Percentiles rank a stretch among this genome's conserved stretches.
Evolutionary conservation across 495 filamentous ascomycete species (phyloP).

Genomic region (Hypomontagnella submonticulosa): DNA sequence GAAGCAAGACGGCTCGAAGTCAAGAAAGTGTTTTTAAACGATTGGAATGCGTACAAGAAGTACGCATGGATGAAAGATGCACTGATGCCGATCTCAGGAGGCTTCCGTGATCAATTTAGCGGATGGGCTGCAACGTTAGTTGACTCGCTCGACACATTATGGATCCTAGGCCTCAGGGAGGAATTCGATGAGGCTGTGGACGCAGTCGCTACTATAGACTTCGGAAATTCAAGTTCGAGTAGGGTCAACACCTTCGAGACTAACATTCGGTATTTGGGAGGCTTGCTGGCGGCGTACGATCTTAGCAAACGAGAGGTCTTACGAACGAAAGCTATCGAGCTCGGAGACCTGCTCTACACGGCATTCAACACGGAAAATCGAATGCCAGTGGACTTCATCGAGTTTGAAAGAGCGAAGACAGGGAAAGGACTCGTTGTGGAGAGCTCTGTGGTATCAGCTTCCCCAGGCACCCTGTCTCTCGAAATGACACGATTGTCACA

Average conservation of each 20-base stretch:
- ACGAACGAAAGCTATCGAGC: constrained; percentile 81
- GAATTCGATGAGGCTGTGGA: constrained; percentile 87
- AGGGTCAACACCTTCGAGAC: constrained; percentile 83
- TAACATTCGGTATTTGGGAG: constrained; percentile 84
- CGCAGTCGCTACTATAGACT: constrained; percentile 81
- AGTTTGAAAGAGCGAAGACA: constrained; percentile 61
- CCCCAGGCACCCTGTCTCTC: constrained; percentile 70
- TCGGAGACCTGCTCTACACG: constrained; percentile 84
- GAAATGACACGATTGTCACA: constrained; percentile 91
- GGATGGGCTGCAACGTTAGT: constrained; percentile 79
- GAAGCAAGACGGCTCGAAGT: constrained; percentile 70
- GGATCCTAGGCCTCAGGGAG: constrained; percentile 87
- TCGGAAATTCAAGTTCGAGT: constrained; percentile 67
- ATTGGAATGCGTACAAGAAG: constrained; percentile 80
- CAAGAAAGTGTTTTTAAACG: constrained; percentile 71
- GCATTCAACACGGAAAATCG: constrained; percentile 90
- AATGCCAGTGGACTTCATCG: constrained; percentile 76
- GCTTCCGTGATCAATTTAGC: constrained; percentile 75
- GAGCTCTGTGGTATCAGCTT: constrained; percentile 48
- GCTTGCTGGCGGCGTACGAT: constrained; percentile 81
- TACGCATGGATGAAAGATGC: constrained; percentile 87
- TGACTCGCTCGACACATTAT: constrained; percentile 85
- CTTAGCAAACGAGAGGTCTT: constrained; percentile 76
- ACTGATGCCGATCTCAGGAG: constrained; percentile 71
- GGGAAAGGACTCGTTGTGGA: constrained; percentile 50